These are phyloP conservation scores for Rhizoctonia solani DNA, from an alignment of 1,284 basidiomycete genomes.

Conservation along the genomic window DNA sequence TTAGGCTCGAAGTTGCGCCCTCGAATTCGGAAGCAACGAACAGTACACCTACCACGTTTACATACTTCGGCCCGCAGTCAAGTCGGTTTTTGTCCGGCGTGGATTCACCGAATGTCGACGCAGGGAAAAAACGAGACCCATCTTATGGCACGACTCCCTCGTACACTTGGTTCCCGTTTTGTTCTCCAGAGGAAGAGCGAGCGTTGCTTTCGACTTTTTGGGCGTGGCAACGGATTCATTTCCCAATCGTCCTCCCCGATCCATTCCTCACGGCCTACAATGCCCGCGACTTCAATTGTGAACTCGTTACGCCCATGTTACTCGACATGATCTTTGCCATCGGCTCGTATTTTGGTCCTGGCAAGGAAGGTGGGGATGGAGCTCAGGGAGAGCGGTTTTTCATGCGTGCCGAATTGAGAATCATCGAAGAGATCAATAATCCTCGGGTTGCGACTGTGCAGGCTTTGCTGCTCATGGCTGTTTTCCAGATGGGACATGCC, in stretches of 20 bases:
- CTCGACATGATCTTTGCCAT: conserved; percentile 27
- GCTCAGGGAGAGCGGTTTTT: conserved; percentile 12
- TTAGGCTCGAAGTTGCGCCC: conserved; percentile 6
- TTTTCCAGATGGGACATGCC: conserved; percentile 22
- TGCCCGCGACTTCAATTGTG: neutral
- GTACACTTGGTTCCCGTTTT: conserved; percentile 10
- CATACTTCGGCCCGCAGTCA: conserved; percentile 17
- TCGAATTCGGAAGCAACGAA: neutral
- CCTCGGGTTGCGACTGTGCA: conserved; percentile 13
- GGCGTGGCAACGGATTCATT: conserved; percentile 24
- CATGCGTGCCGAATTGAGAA: conserved; percentile 2
- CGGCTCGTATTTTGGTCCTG: conserved; percentile 21
- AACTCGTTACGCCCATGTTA: conserved; percentile 14
- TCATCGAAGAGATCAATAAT: conserved; percentile 19
- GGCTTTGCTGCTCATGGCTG: conserved; percentile 4
- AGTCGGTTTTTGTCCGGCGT: conserved; percentile 18
- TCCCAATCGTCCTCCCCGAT: conserved; percentile 18
- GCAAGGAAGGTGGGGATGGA: conserved; percentile 15
- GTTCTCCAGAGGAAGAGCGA: conserved; percentile 17
- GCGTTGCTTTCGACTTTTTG: conserved; percentile 15
- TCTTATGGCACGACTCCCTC: conserved; percentile 1
- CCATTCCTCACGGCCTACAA: conserved; percentile 9
- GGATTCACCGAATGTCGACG: neutral
- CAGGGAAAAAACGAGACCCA: neutral
- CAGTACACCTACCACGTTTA: neutral